Percentiles rank a stretch among this genome's conserved stretches.
Conservation (phyloP, 164 flowering plant genomes). For the Amborella trichopoda region DNA sequence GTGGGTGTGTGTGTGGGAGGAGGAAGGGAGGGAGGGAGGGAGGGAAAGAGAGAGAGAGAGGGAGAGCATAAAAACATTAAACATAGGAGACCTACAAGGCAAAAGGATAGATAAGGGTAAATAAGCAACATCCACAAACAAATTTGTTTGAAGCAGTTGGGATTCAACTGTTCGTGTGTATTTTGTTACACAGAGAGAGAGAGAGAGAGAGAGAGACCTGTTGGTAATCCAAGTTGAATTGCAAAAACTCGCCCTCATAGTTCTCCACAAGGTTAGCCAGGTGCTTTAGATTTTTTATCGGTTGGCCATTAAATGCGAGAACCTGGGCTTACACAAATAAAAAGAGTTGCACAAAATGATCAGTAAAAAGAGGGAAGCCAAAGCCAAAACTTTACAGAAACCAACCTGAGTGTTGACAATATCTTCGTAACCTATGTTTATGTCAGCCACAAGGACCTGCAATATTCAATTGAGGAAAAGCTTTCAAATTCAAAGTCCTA, state of each 20-base stretch:
- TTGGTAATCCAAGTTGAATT: slow-evolving; percentile 72
- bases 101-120: too few relatives aligned
- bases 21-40: too few relatives aligned
- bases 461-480: slow-evolving; percentile 4
- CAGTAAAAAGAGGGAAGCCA: too few relatives aligned
- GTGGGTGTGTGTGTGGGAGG: background rate
- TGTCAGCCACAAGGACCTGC: slow-evolving; percentile 86
- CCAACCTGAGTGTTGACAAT: slow-evolving; percentile 86
- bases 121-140: too few relatives aligned
- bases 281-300: slow-evolving; percentile 71
- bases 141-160: too few relatives aligned
- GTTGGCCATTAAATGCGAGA: slow-evolving; percentile 65
- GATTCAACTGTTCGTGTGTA: background rate
- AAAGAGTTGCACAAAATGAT: background rate
- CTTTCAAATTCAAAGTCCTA: background rate
- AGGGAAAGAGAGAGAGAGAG: too few relatives aligned
- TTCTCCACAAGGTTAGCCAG: slow-evolving; percentile 80
- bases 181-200: slow-evolving; percentile 4
- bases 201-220: slow-evolving; percentile 42
- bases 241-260: slow-evolving; percentile 60
- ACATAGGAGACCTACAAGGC: too few relatives aligned
- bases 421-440: slow-evolving; percentile 84
- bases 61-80: too few relatives aligned
- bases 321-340: slow-evolving; percentile 27
- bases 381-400: background rate